Conservation (phyloP, 2,329 filamentous ascomycete genomes). For the Epichloe hybrida region DNA sequence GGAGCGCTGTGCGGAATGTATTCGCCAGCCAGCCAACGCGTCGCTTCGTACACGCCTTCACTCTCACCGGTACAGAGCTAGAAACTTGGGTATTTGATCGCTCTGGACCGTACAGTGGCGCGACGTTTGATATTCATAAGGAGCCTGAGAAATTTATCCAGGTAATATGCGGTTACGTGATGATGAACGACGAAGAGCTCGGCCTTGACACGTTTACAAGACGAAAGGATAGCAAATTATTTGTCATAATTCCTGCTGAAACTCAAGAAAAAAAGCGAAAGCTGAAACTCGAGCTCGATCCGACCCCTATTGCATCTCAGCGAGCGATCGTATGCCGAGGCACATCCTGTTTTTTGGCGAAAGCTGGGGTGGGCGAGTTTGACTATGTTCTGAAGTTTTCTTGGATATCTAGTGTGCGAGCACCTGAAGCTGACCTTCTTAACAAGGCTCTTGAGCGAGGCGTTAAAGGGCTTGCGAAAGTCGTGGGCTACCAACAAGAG, state of each 20-base stretch:
- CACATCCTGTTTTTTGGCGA: neutral
- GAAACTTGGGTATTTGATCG: constrained; percentile 3
- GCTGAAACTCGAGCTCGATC: neutral
- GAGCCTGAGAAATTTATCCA: neutral
- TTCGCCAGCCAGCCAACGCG: neutral
- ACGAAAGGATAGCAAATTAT: neutral
- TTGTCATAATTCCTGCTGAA: neutral
- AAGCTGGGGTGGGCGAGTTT: neutral
- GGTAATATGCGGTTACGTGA: constrained; percentile 1
- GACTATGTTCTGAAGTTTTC: neutral
- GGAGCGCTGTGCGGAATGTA: constrained; percentile 1
- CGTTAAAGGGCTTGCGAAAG: neutral
- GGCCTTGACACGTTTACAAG: constrained; percentile 5
- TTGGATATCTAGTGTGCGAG: neutral
- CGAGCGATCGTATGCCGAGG: neutral
- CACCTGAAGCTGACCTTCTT: neutral
- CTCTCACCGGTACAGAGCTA: neutral
- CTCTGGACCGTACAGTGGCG: constrained; percentile 3
- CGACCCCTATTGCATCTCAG: neutral
- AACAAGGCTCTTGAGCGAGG: neutral
- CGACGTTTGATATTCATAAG: constrained; percentile 2
- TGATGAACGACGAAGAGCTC: constrained; percentile 5
- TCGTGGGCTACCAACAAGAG: neutral
- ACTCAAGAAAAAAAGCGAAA: neutral
- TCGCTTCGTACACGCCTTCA: neutral